A percentile compares a stretch with the other conserved stretches of the same genome.
phyloP scores from a whole-genome alignment of 495 filamentous ascomycete species.

The Staphylotrichum tortipilum region DNA sequence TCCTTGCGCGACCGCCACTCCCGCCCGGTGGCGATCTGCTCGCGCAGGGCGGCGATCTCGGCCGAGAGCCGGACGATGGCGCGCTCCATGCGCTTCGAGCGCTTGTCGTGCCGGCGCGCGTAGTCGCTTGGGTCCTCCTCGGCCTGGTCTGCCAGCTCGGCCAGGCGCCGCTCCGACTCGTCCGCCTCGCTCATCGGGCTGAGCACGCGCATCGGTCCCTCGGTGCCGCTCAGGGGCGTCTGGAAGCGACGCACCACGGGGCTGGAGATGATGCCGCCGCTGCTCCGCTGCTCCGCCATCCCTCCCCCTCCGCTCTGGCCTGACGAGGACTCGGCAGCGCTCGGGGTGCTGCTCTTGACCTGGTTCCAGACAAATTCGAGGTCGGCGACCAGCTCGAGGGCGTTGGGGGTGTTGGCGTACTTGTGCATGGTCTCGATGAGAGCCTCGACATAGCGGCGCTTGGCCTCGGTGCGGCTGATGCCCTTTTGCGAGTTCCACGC shows the following conservation, averaged over 20 bases:
- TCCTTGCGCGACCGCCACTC: constrained; percentile 47
- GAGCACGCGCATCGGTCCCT: constrained; percentile 56
- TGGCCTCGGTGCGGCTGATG: constrained; percentile 80
- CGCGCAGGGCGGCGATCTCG: constrained; percentile 86
- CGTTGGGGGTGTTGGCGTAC: constrained; percentile 80
- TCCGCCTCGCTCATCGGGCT: constrained; percentile 77
- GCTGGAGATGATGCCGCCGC: constrained; percentile 2
- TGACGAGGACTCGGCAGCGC: constrained; percentile 48
- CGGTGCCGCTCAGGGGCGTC: constrained; percentile 37
- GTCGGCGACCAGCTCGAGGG: constrained; percentile 80
- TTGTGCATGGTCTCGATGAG: constrained; percentile 94
- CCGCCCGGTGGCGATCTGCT: constrained; percentile 70
- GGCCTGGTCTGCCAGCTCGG: constrained; percentile 30
- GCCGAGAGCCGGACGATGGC: constrained; percentile 84
- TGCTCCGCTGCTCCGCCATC: constrained; percentile 6
- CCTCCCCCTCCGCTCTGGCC: constrained; percentile 17
- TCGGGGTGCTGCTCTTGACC: constrained; percentile 72
- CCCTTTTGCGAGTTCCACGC: constrained; percentile 85
- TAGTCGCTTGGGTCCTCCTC: constrained; percentile 40
- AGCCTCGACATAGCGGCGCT: constrained; percentile 84
- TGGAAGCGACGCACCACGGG: constrained; percentile 35
- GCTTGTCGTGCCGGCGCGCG: constrained; percentile 45
- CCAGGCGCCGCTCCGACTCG: constrained; percentile 48
- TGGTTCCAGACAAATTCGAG: constrained; percentile 99
- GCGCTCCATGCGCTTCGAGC: constrained; percentile 76